Base-by-base conservation (phyloP, 257 asterid genomes). In the Misopates orontium region DNA sequence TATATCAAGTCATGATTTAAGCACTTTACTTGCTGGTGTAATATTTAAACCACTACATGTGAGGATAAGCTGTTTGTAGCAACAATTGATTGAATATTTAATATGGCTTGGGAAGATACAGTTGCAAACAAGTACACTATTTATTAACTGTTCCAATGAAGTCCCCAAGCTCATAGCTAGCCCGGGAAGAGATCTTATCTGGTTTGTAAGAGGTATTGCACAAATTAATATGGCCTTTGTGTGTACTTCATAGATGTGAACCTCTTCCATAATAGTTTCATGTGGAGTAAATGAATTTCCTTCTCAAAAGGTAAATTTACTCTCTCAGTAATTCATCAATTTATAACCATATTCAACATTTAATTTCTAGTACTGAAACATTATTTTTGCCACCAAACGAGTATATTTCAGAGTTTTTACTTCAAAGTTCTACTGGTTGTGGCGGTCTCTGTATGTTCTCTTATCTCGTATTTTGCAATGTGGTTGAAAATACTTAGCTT, bases 161-260 rank as follows among this genome's bases (percentile, higher is more conserved):
- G 68, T 56, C 57, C 16, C 22, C n/a, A 53, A 50, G 62, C 53
- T 74, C 47, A 51, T 54, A 25, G 36, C 9, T 10, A 4, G 32
- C 22, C 31, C 10, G 0, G 19, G 50, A 28, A 28, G 36, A 17
- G 13, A 64, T 64, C 48, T 18, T 39, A 3, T 18, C 36, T 28
- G 36, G 36, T 54, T 40, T 47, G 3, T 6, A 10, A 21, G 72
- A 52, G 17, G 42, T 22, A 45, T 19, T 28, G 36, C 36, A 28
- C 2, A 28, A 28, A 28, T 2, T 28, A 28, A 28, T 2, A 28
- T 28, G 36, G 36, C 4, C 2, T 28, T 28, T n/a, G n/a, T n/a
- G n/a, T n/a, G n/a, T n/a, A n/a, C n/a, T n/a, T n/a, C n/a, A n/a
- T n/a, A n/a, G n/a, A n/a, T n/a, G n/a, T n/a, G n/a, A n/a, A n/a